Percentiles rank a stretch among this genome's conserved stretches.
Evolutionary conservation across 805 yeast genomes (phyloP).

Genomic region (Saccharomyces kudriavzevii): DNA sequence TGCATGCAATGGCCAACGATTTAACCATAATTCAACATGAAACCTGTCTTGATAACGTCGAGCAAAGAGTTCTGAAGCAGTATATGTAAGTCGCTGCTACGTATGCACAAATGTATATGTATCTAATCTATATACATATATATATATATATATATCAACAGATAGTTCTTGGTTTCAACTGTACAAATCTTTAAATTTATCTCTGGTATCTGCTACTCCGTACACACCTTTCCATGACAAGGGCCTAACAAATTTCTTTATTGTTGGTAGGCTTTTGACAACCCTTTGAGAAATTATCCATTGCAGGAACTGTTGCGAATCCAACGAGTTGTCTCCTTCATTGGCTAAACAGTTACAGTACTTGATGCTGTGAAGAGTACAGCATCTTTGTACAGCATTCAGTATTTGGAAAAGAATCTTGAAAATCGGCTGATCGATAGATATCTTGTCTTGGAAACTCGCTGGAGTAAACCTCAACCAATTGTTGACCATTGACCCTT

Average conservation of each 20-base stretch:
- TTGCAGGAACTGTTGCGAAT: conserved; percentile 38
- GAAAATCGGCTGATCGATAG: conserved; percentile 23
- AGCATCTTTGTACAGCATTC: conserved; percentile 8
- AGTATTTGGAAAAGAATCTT: conserved; percentile 25
- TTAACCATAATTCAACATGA: conserved; percentile 55
- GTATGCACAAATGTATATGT: neutral
- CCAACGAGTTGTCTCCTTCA: conserved; percentile 82
- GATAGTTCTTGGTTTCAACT: neutral
- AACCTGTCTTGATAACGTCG: conserved; percentile 51
- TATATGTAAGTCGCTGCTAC: conserved; percentile 6
- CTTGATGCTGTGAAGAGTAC: conserved; percentile 20
- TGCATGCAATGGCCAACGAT: conserved; percentile 65
- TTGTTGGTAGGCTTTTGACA: conserved; percentile 19
- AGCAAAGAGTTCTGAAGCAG: conserved; percentile 41
- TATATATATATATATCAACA: neutral
- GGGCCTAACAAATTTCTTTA: conserved; percentile 44
- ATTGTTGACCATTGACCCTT: conserved; percentile 1
- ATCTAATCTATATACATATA: too few species aligned
- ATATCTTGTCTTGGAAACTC: conserved; percentile 24
- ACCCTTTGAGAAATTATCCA: conserved; percentile 14
- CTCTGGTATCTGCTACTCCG: conserved; percentile 35
- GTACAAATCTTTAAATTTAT: neutral
- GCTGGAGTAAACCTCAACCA: conserved; percentile 15
- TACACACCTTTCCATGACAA: conserved; percentile 80
- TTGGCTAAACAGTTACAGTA: conserved; percentile 58